phyloP scores from a whole-genome alignment of 2,329 filamentous ascomycete genomes.

The Zarea fungicola region DNA sequence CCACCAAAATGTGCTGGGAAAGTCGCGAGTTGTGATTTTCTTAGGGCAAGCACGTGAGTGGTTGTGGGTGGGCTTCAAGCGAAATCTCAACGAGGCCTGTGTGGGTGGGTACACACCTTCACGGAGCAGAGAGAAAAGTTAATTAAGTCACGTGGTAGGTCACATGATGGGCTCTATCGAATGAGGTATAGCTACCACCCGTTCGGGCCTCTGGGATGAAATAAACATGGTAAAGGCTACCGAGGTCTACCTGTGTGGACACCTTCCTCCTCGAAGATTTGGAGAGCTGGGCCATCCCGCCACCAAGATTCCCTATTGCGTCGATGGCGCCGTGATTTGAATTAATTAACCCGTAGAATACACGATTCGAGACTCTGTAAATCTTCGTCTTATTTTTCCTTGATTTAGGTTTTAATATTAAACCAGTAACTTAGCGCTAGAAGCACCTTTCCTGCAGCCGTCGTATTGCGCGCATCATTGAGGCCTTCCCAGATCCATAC shows the following conservation, averaged over 20 bases:
- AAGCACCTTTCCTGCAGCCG: background rate
- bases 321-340: background rate
- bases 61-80: constrained; percentile 15
- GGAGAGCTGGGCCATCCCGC: background rate
- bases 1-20: constrained; percentile 28
- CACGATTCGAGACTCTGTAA: too few relatives aligned
- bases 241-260: background rate
- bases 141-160: constrained; percentile 1
- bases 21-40: constrained; percentile 32
- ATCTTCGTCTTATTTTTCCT: too few relatives aligned
- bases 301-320: constrained; percentile 5
- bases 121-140: background rate
- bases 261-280: background rate
- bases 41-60: constrained; percentile 39
- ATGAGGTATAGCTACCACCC: background rate
- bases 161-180: background rate
- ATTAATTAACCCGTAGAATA: background rate
- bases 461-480: background rate
- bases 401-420: too few relatives aligned
- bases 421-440: too few relatives aligned
- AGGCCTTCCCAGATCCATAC: background rate
- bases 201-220: too few relatives aligned
- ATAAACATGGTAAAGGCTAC: too few relatives aligned
- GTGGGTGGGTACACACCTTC: background rate
- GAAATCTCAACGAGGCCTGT: background rate